Base-by-base conservation (phyloP, 1,139 yeast genomes). In the Suhomyces panamericanus region DNA sequence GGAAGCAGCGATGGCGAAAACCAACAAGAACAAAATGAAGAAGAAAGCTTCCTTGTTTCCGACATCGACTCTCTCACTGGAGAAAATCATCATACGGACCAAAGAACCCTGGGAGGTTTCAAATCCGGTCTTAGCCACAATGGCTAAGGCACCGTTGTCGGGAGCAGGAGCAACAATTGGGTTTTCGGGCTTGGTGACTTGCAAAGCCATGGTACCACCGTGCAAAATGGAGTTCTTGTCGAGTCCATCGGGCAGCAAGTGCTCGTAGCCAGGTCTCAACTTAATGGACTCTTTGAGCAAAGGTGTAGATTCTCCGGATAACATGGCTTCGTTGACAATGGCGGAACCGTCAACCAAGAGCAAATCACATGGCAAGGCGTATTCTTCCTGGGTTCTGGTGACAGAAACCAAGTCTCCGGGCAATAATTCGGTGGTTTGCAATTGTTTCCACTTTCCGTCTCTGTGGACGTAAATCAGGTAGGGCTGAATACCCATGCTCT, bases 221-320 rank as follows among this genome's bases (percentile, higher is more conserved):
- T 87, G 96, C 50, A 95, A 74, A 46, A 88, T 70, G 8, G 98
- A 82, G 64, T 90, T 91, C 65, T 90, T 90, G 67, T 95, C 99
- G 43, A 88, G 62, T 29, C 95, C 91, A 47, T 88, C 95, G 4
- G 86, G 70, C 54, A 87, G 86, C 53, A 90, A 73, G 4, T 55
- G 57, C 40, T 88, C 97, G 20, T 76, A 67, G 24, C 74, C 68
- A 26, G 96, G 96, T 67, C 99, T 87, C 55, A 88, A 79, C 54
- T 81, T 83, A 52, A 91, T 80, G 3, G 96, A 87, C 68, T 93
- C 99, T 64, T 93, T 93, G 61, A 95, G 80, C 56, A 93, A 74
- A 9, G 99, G 99, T 39, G 99, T 93, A 7, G 96, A 88, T 71
- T 93, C 99, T 64, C 99, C 99, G 5, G 96, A 87, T 49, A 91